These are phyloP conservation scores for Fusarium nisikadoi DNA, from an alignment of 2,329 filamentous ascomycete species.

Conservation along the genomic window DNA sequence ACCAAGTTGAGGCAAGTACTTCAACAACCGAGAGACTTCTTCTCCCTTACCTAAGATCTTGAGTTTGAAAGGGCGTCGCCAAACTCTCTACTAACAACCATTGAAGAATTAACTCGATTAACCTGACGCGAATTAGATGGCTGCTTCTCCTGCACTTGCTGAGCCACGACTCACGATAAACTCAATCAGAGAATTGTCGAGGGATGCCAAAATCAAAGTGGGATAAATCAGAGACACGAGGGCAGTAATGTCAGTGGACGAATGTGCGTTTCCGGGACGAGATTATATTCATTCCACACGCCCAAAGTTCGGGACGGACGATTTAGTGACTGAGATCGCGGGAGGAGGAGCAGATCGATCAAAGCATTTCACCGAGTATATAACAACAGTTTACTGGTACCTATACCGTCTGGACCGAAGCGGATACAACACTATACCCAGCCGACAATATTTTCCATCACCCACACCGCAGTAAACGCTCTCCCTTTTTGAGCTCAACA, in stretches of 20 bases:
- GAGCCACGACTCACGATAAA: not conserved
- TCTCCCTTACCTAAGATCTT: not conserved
- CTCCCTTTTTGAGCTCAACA: not conserved
- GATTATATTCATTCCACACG: slow-evolving; percentile 18
- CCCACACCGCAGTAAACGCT: slow-evolving; percentile 8
- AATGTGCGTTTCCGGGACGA: slow-evolving; percentile 26
- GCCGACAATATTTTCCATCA: not conserved
- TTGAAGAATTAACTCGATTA: not conserved
- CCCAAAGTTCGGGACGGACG: not conserved
- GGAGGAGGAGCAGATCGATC: not conserved
- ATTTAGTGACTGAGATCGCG: not conserved
- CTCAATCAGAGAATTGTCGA: not conserved
- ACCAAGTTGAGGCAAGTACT: not conserved
- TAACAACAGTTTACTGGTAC: not conserved
- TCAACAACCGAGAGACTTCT: not conserved
- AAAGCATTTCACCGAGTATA: not conserved
- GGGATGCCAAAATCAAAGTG: not conserved
- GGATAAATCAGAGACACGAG: slow-evolving; percentile 6
- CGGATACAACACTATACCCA: not conserved
- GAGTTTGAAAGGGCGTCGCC: not conserved
- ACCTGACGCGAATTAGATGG: not conserved
- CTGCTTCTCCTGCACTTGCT: not conserved
- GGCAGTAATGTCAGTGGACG: not conserved
- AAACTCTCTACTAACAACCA: not conserved
- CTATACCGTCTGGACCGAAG: not conserved